Percentiles rank a stretch among this genome's conserved stretches.
Conservation (phyloP, 139 green algal genomes). For the Micromonas commoda region DNA sequence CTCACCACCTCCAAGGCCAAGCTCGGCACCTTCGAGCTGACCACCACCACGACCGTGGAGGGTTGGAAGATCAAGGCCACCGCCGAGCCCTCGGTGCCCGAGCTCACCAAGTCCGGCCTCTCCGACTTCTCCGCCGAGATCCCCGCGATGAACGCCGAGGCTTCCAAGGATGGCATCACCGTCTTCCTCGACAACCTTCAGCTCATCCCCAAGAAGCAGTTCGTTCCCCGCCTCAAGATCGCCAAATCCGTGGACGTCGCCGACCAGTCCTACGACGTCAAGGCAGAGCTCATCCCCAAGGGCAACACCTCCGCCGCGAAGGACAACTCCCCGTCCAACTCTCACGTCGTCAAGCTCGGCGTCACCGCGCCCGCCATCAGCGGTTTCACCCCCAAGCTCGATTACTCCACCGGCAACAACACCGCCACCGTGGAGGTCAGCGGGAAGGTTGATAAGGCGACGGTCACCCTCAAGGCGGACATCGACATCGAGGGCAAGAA, state of each 20-base stretch:
- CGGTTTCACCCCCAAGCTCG: neutral
- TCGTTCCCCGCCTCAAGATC: neutral
- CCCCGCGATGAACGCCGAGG: neutral
- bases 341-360: neutral
- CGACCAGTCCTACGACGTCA: neutral
- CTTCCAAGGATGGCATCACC: neutral
- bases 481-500: neutral
- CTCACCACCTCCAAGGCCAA: neutral
- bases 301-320: neutral
- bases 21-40: neutral
- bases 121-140: neutral
- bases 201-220: neutral
- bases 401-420: neutral
- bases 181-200: neutral
- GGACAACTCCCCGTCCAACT: neutral
- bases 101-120: neutral
- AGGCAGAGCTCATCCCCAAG: neutral
- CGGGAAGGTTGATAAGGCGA: neutral
- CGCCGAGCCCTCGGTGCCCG: neutral
- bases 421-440: neutral
- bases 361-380: neutral
- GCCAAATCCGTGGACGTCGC: too few relatives aligned
- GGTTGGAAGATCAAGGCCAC: neutral
- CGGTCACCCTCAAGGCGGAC: conserved; percentile 1
- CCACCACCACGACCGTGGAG: neutral